Conservation (phyloP, 495 filamentous ascomycete species). For the Penicillium herquei region DNA sequence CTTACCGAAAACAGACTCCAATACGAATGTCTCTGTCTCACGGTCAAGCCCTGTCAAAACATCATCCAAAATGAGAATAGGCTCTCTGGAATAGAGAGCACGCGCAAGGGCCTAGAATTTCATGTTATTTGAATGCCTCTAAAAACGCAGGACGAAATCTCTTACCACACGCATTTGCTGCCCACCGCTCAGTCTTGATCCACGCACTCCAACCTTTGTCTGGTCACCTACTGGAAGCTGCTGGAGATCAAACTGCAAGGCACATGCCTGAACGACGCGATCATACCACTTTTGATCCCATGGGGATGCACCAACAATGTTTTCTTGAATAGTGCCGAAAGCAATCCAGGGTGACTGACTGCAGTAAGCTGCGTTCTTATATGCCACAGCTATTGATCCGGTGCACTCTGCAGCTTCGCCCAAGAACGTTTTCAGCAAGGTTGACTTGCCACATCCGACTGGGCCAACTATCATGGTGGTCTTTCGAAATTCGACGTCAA, state of each 20-base stretch:
- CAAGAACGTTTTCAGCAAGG: conserved; percentile 47
- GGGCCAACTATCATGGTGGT: conserved; percentile 54
- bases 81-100: conserved; percentile 53
- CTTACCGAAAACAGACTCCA: conserved; percentile 23
- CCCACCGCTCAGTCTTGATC: conserved; percentile 64
- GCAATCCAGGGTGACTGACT: conserved; percentile 77
- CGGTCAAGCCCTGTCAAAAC: conserved; percentile 53
- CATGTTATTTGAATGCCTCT: too few species aligned
- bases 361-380: conserved; percentile 63
- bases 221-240: conserved; percentile 58
- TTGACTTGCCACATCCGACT: conserved; percentile 56
- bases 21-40: conserved; percentile 36
- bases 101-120: conserved; percentile 40
- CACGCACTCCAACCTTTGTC: conserved; percentile 62
- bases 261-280: conserved; percentile 55
- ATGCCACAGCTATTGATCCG: conserved; percentile 16
- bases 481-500: conserved; percentile 30
- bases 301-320: conserved; percentile 65
- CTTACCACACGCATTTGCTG: conserved; percentile 58
- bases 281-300: conserved; percentile 58
- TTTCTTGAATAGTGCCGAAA: conserved; percentile 76
- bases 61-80: conserved; percentile 53
- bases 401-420: conserved; percentile 45
- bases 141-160: too few species aligned
- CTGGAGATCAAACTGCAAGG: conserved; percentile 56